Conservation (phyloP, 768 basidiomycete genomes). For the Panaeolus cyanescens region DNA sequence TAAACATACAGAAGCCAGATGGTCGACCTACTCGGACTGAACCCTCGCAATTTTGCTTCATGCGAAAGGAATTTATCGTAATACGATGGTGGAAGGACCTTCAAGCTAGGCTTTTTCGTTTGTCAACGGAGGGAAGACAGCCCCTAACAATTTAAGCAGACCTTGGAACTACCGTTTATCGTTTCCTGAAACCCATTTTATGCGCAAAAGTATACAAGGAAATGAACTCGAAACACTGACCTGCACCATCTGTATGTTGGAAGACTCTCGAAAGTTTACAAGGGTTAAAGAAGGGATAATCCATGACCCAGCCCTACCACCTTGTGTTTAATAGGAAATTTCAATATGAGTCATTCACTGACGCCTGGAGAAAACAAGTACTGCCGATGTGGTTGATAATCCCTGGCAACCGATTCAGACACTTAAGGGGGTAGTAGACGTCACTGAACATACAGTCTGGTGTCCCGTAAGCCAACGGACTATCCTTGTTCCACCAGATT, state of each 20-base stretch:
- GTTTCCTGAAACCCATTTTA: neutral
- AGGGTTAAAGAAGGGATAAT: neutral
- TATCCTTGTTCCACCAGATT: no score
- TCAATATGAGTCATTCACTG: neutral
- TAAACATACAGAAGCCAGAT: neutral
- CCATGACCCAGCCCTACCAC: neutral
- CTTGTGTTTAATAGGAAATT: neutral
- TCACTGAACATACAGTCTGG: neutral
- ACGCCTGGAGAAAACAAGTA: neutral
- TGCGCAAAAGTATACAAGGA: no score
- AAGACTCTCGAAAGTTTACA: no score
- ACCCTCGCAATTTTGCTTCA: constrained; percentile 59
- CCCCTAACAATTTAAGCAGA: neutral
- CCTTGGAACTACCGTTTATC: neutral
- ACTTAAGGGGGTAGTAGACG: neutral
- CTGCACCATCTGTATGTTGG: neutral
- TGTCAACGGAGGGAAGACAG: neutral
- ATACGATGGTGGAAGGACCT: neutral
- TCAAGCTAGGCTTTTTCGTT: neutral
- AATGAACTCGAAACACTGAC: neutral
- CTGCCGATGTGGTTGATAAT: neutral
- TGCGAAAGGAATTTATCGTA: constrained; percentile 66
- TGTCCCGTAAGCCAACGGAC: neutral
- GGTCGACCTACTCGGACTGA: constrained; percentile 56
- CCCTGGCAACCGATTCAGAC: neutral